phyloP scores from a whole-genome alignment of 306 rosid species.

The Acacia melanoxylon region DNA sequence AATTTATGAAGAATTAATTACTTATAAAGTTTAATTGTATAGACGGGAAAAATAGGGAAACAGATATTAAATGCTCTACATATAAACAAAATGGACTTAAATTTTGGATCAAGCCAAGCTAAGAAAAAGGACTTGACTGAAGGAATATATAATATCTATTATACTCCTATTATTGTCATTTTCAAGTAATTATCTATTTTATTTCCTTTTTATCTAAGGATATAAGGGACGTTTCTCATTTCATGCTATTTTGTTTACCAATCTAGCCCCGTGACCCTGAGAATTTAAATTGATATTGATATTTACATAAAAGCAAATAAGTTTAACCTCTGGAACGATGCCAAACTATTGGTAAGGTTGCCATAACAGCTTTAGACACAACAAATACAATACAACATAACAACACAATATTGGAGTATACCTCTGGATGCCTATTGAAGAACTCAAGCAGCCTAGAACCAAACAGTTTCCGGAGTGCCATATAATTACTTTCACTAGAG shows the following conservation, averaged over 20 bases:
- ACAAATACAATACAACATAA: neutral
- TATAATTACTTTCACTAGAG: constrained; percentile 35
- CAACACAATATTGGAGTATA: constrained; percentile 25
- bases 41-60: neutral
- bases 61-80: neutral
- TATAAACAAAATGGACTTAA: neutral
- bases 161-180: too few species aligned
- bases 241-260: neutral
- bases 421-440: constrained; percentile 57
- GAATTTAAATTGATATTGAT: neutral
- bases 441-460: constrained; percentile 51
- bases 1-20: neutral
- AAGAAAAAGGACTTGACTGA: neutral
- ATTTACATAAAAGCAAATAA: neutral
- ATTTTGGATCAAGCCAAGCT: neutral
- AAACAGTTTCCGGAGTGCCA: constrained; percentile 51
- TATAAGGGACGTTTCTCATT: neutral
- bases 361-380: neutral
- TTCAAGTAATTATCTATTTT: too few species aligned
- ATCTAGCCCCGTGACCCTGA: neutral
- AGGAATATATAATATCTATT: neutral
- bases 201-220: neutral
- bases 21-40: neutral
- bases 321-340: neutral
- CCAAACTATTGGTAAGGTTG: constrained; percentile 5